These are phyloP conservation scores for Pelargonium cotyledonis DNA, from an alignment of 441 rosid species.

Conservation along the genomic window DNA sequence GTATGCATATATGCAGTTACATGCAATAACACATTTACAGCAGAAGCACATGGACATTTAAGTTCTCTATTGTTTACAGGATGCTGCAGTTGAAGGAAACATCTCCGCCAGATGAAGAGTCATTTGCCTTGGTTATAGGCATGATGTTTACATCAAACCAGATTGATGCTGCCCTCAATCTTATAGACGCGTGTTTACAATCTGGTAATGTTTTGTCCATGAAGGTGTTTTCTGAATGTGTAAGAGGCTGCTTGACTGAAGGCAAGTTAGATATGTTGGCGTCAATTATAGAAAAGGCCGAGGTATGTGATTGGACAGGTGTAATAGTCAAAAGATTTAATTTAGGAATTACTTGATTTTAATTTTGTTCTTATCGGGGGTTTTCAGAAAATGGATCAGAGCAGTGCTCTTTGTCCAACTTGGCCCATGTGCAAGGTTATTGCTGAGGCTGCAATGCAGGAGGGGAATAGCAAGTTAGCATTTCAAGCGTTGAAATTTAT, in stretches of 20 bases:
- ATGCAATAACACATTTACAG: too few species aligned
- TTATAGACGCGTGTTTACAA: constrained; percentile 51
- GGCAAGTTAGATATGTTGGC: constrained; percentile 57
- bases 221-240: constrained; percentile 36
- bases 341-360: constrained; percentile 7
- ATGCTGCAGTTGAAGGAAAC: constrained; percentile 68
- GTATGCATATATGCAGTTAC: background rate
- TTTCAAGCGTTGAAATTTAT: constrained; percentile 76
- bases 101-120: constrained; percentile 77
- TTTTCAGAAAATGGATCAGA: constrained; percentile 65
- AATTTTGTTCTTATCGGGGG: constrained; percentile 20
- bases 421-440: constrained; percentile 63
- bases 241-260: constrained; percentile 42
- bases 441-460: constrained; percentile 63
- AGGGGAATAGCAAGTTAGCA: constrained; percentile 70
- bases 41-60: background rate
- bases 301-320: constrained; percentile 42
- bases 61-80: constrained; percentile 45
- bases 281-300: constrained; percentile 77
- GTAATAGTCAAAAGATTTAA: constrained; percentile 12
- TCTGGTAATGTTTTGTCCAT: constrained; percentile 43
- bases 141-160: constrained; percentile 42
- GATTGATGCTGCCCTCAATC: constrained; percentile 63
- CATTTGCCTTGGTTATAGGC: constrained; percentile 59
- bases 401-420: constrained; percentile 72